Evolutionary conservation across 345 rosid species (phyloP).

Genomic region (Nephelium lappaceum): DNA sequence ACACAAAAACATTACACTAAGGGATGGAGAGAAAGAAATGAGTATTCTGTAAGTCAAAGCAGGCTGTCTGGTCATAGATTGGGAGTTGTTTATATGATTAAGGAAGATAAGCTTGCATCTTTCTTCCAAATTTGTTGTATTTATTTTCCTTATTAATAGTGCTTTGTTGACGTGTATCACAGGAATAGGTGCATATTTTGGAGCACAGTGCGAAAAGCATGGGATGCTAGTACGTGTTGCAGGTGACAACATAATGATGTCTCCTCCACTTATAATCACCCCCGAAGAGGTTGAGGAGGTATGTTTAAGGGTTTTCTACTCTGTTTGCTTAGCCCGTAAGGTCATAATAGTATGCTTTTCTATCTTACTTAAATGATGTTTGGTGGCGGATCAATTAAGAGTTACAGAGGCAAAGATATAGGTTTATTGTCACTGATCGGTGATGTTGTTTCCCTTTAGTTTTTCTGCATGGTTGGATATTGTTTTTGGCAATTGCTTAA

Average conservation of each 20-base stretch:
- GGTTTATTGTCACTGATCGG: background rate
- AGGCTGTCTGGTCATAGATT: background rate
- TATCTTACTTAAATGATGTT: background rate
- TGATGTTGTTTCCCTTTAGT: background rate
- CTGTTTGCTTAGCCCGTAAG: background rate
- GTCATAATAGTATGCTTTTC: background rate
- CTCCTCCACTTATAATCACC: constrained; percentile 75
- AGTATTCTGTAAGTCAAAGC: background rate
- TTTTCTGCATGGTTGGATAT: background rate
- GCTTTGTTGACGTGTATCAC: constrained; percentile 11
- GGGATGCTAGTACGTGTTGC: constrained; percentile 91
- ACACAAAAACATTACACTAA: too few relatives aligned
- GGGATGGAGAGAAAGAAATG: background rate
- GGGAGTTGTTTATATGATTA: background rate
- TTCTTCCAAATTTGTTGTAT: background rate
- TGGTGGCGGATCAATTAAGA: background rate
- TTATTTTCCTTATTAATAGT: background rate
- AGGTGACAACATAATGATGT: constrained; percentile 93
- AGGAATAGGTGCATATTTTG: constrained; percentile 91
- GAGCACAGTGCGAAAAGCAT: constrained; percentile 73
- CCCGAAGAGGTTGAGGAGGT: constrained; percentile 85
- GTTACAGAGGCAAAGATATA: background rate
- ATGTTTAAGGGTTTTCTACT: background rate
- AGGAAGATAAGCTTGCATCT: background rate
- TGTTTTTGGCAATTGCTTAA: background rate